Base-by-base conservation (phyloP, 495 filamentous ascomycete genomes). In the Lasiosphaeria ovina region DNA sequence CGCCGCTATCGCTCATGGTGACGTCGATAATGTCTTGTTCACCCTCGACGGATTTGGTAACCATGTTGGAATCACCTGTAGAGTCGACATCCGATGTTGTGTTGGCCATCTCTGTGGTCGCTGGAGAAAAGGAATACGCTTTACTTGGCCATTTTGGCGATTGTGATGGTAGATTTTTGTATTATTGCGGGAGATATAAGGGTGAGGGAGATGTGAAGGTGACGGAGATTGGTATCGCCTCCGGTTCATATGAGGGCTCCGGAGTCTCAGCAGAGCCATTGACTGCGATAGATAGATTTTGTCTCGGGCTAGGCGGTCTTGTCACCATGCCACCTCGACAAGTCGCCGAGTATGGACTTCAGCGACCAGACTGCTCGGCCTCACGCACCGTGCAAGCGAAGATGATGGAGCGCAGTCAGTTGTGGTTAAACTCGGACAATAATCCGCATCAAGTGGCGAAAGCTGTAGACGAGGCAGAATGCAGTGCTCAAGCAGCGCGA, bases 21-120 rank as follows among this genome's bases (percentile, higher is more conserved):
- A 98, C 86, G 69, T 97, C 89, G 3, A 98, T 90, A 62, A 96
- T 85, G 53, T 89, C 91, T 62, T 97, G 92, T 71, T 97, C 93
- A 5, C 90, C 91, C 62, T 92, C 88, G 9, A 96, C 85, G 7
- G 92, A 96, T 54, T 76, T 78, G 24, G 89, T 86, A 62, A 89
- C 81, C 51, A 96, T 79, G 62, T 86, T 87, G 6, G 84, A 81
- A 61, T 89, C 89, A 14, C 80, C 84, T 3, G 86, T 79, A 12
- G 84, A 89, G 59, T 89, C 83, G 2, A 81, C 85, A 70, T 94
- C 91, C 24, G 92, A 92, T 38, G 85, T 82, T 33, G 82, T 87
- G 6, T 90, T 77, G 34, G 92, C 82, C 12, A 88, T 81, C 64
- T 95, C 91, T 0, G 85, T n/a, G n/a, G n/a, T n/a, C n/a, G n/a